A percentile compares a stretch with the other conserved stretches of the same genome.
These are phyloP conservation scores for Hirsutella thompsonii DNA, from an alignment of 2,329 filamentous ascomycete species.

Conservation along the genomic window DNA sequence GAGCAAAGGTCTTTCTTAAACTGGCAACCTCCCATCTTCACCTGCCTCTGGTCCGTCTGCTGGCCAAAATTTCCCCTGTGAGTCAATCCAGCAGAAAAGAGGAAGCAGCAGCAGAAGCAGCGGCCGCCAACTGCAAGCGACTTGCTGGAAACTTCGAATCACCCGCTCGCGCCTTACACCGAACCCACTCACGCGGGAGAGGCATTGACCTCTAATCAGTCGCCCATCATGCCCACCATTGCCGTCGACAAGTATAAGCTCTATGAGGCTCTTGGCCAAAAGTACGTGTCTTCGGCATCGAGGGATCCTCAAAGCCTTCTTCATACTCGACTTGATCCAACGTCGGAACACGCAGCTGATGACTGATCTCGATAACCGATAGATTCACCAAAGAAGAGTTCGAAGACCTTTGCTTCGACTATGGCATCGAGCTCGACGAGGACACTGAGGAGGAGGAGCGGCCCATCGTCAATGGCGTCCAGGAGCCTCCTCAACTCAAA, in stretches of 20 bases:
- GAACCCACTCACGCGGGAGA: conserved; percentile 1
- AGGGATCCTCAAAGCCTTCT: too few relatives aligned
- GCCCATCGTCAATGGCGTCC: conserved; percentile 61
- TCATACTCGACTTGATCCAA: too few relatives aligned
- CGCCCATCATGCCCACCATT: conserved; percentile 75
- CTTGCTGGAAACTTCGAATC: too few relatives aligned
- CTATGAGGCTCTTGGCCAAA: conserved; percentile 80
- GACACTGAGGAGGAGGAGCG: conserved; percentile 71
- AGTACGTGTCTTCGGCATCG: conserved; percentile 35
- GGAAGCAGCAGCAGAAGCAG: too few relatives aligned
- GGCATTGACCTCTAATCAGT: neutral
- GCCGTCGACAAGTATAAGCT: conserved; percentile 92
- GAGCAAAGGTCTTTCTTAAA: neutral
- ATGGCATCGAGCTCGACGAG: conserved; percentile 95
- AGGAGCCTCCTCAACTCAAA: conserved; percentile 87
- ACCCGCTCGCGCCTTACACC: too few relatives aligned
- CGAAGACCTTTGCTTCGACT: conserved; percentile 96
- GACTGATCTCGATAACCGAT: conserved; percentile 6
- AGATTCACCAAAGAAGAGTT: conserved; percentile 90
- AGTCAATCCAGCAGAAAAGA: neutral
- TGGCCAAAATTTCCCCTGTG: neutral
- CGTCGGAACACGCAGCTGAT: conserved; percentile 7
- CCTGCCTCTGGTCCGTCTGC: neutral
- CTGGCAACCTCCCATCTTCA: neutral
- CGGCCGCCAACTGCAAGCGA: too few relatives aligned